phyloP scores from a whole-genome alignment of 768 basidiomycete species.

The Boletus coccyginus region DNA sequence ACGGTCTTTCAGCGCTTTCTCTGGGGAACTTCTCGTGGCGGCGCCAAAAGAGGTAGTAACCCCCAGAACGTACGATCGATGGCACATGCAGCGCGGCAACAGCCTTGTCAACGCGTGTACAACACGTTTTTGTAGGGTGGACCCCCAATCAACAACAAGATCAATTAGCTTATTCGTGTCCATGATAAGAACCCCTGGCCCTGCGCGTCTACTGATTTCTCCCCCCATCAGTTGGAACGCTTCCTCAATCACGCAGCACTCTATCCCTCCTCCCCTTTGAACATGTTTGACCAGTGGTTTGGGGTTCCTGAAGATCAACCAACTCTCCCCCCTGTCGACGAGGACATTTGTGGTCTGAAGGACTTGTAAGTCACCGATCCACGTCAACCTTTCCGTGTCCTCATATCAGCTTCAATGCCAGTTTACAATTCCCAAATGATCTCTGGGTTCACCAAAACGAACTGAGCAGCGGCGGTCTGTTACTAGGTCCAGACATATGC shows the following conservation, averaged over 20 bases:
- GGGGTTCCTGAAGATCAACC: conserved; percentile 13
- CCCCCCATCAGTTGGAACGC: conserved; percentile 2
- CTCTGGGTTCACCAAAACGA: not conserved
- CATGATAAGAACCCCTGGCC: conserved; percentile 29
- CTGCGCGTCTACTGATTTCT: conserved; percentile 12
- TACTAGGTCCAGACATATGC: conserved; percentile 3
- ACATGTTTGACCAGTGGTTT: conserved; percentile 21
- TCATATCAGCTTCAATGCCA: conserved; percentile 9
- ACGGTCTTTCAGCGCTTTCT: conserved; percentile 9
- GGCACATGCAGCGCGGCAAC: conserved; percentile 23
- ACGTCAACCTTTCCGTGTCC: not conserved
- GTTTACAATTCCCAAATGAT: not conserved
- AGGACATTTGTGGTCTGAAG: conserved; percentile 15
- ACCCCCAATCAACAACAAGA: conserved; percentile 33
- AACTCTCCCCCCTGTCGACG: conserved; percentile 22
- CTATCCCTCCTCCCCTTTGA: not conserved
- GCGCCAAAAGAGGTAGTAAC: conserved; percentile 18
- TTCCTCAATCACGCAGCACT: not conserved
- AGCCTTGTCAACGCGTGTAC: conserved; percentile 32
- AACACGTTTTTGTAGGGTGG: conserved; percentile 37
- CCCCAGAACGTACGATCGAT: conserved; percentile 21
- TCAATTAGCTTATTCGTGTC: conserved; percentile 19
- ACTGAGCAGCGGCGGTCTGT: conserved; percentile 11
- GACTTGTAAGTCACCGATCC: conserved; percentile 19
- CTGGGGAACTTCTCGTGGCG: conserved; percentile 14